Conservation (phyloP, 2,329 filamentous ascomycete genomes). For the Verruconis gallopava region DNA sequence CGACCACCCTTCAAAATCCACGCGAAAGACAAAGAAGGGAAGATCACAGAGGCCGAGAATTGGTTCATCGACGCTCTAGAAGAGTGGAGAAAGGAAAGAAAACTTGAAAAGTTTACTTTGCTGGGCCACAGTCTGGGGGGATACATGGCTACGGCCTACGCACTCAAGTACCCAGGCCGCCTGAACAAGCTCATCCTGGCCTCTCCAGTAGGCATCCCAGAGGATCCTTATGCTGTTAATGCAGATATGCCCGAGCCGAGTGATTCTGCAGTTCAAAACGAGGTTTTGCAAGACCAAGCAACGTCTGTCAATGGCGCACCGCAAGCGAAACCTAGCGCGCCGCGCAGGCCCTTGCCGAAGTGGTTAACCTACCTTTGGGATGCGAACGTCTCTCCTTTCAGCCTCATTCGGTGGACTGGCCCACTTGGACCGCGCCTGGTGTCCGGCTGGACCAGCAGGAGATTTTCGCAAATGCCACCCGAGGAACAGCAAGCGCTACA, state of each 20-base stretch:
- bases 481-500: slow-evolving; percentile 76
- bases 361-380: slow-evolving; percentile 96
- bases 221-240: slow-evolving; percentile 79
- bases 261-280: slow-evolving; percentile 56
- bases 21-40: slow-evolving; percentile 65
- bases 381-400: slow-evolving; percentile 91
- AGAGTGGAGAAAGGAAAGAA: slow-evolving; percentile 81
- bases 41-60: slow-evolving; percentile 77
- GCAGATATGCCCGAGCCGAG: slow-evolving; percentile 67
- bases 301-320: slow-evolving; percentile 27
- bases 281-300: slow-evolving; percentile 66
- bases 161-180: slow-evolving; percentile 87
- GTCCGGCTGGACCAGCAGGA: slow-evolving; percentile 84
- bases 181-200: slow-evolving; percentile 94
- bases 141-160: slow-evolving; percentile 90
- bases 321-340: slow-evolving; percentile 31
- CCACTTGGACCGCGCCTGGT: slow-evolving; percentile 84
- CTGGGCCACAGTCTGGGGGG: slow-evolving; percentile 88
- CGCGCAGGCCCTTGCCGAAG: slow-evolving; percentile 54
- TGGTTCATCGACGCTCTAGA: slow-evolving; percentile 96
- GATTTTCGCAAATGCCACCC: slow-evolving; percentile 76
- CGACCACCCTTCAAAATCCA: slow-evolving; percentile 74
- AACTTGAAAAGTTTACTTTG: slow-evolving; percentile 86
- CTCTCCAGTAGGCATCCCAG: slow-evolving; percentile 86
- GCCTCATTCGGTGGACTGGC: slow-evolving; percentile 73